phyloP scores from a whole-genome alignment of 495 filamentous ascomycete genomes.

The Apodospora peruviana region DNA sequence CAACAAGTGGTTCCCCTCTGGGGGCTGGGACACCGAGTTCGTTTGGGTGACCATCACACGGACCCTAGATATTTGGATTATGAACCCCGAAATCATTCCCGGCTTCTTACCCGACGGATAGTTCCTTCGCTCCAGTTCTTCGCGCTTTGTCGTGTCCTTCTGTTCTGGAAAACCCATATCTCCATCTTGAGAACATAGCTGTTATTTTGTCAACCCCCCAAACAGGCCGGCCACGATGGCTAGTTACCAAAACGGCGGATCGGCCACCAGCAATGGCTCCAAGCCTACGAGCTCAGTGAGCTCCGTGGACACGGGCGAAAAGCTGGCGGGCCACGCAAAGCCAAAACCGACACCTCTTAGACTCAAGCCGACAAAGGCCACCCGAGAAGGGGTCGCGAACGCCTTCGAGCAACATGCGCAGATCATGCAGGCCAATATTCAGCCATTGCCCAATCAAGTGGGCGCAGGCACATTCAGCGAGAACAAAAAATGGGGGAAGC shows the following conservation, averaged over 20 bases:
- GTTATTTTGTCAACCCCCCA: neutral
- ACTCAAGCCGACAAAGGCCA: slow-evolving; percentile 21
- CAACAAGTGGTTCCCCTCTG: too few species aligned
- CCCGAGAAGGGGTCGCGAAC: slow-evolving; percentile 34
- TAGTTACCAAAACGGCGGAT: slow-evolving; percentile 10
- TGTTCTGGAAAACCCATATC: neutral
- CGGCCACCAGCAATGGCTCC: slow-evolving; percentile 1
- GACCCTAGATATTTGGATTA: too few species aligned
- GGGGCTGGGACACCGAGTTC: too few species aligned
- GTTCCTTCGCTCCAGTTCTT: too few species aligned
- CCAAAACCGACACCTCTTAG: slow-evolving; percentile 16
- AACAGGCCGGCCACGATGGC: slow-evolving; percentile 5
- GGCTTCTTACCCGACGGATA: too few species aligned
- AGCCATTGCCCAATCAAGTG: slow-evolving; percentile 61
- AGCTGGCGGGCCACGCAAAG: slow-evolving; percentile 16
- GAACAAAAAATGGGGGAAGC: slow-evolving; percentile 38
- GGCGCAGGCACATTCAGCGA: slow-evolving; percentile 52
- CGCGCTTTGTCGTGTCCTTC: neutral
- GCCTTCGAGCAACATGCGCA: slow-evolving; percentile 59
- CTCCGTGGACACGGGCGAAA: slow-evolving; percentile 9
- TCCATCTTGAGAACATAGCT: neutral
- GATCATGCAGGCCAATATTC: slow-evolving; percentile 56
- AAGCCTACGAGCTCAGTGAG: slow-evolving; percentile 5
- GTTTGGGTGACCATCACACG: too few species aligned
- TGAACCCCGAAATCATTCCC: too few species aligned